Base-by-base conservation (phyloP, 2,329 filamentous ascomycete species). In the Aspergillus spinulosporus region DNA sequence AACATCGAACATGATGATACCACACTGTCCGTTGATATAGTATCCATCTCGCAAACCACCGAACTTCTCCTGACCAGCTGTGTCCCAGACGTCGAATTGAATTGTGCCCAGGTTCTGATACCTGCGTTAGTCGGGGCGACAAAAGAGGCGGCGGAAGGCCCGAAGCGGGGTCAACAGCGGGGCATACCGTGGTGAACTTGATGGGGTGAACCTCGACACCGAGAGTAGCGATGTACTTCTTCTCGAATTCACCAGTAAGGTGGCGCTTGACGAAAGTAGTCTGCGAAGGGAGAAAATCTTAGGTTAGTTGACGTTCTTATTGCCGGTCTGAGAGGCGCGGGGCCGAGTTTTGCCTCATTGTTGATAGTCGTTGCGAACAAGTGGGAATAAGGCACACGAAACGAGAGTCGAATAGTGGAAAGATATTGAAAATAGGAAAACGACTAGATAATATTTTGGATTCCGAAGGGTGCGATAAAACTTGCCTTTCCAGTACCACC, bases 1-100 rank as follows among this genome's bases (percentile, higher is more conserved):
- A 67, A 99, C 93, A 80, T 99, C 93, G 80, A 99, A 99, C 93
- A 99, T 99, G 88, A 99, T 97, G 84, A 99, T 97, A 82, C 94
- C 93, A 80, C 93, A 97, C 82, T 97, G 93, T 74, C 93, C 93
- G 83, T 97, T 97, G 86, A 99, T 99, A 85, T 99, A 99, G 88
- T 99, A 99, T 69, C 93, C 93, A 80, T 99, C 93, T 83, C 93
- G 90, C 73, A 99, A 91, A 85, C 93, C 93, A 80, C 93, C 93
- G 68, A 99, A 99, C 87, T 97, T 99, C 85, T 99, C 93, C 82
- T 99, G 93, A 70, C 93, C 93, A 70, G 93, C 93, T 64, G 93
- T 99, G 78, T 99, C 93, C 93, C 93, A 99, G 69, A 97, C 94
- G 77, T 99, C 93, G 83, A 99, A 99, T 83, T 95, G 91, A 74